Base-by-base conservation (phyloP, 2,329 filamentous ascomycete species). In the Fusarium aywerte region DNA sequence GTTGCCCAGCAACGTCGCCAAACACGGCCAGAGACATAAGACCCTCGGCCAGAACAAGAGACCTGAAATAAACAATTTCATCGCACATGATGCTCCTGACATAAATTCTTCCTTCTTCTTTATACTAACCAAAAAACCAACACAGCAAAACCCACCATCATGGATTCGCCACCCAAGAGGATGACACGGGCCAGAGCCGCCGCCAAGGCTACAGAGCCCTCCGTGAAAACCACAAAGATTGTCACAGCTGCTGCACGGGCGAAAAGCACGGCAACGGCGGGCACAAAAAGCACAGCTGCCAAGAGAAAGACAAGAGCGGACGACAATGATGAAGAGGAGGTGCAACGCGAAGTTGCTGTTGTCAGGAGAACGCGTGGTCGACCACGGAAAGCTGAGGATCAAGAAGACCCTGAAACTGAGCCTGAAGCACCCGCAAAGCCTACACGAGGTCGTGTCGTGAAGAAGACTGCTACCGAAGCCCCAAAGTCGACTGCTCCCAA, bases 91-190 rank as follows among this genome's bases (percentile, higher is more conserved):
- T 77, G 74, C 68, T 57, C 69, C 61, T 42, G 59, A 62, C 57
- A 55, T 67, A 40, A 62, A 43, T 49, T 40, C 48, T 64, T 63
- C 53, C 67, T 60, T 45, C 23, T 58, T 65, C 44, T 66, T 44
- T 48, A 68, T 71, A 70, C 73, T 75, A 74, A 74, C 70, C 32
- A n/a, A 47, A 45, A 45, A 50, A 55, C 29, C n/a, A 38, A 63
- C 54, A 66, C 62, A 59, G 67, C 42, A 54, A 63, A 60, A 54
- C 49, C 18, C 53, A 35, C 35, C 64, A 80, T 50, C 66, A 87
- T 88, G 85, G 83, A 85, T 67, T 87, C 84, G 59, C 85, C 86
- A 50, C 86, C 86, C 33, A 87, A 87, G 77, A 84, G 86, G 67
- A 82, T 88, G 72, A 88, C 86, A 64, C 83, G 86, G 50, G 78